Conservation (phyloP, 2,329 filamentous ascomycete species). For the Phyllosticta citriasiana region DNA sequence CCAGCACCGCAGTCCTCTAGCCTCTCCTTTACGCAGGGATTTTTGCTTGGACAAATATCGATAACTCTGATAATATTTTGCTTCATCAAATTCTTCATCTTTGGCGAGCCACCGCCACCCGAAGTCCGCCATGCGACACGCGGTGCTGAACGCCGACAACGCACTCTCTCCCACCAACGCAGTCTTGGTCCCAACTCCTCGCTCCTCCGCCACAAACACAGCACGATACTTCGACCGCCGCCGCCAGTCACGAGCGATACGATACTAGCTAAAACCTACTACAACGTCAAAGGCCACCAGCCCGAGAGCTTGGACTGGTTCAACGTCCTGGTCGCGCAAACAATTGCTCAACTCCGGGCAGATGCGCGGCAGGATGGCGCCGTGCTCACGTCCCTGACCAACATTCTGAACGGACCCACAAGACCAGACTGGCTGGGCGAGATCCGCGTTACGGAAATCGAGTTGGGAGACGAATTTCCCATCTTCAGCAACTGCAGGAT, state of each 20-base stretch:
- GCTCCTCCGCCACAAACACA: conserved; percentile 32
- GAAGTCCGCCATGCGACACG: conserved; percentile 69
- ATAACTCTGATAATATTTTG: conserved; percentile 83
- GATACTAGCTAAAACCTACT: conserved; percentile 94
- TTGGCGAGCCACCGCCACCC: conserved; percentile 80
- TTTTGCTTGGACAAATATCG: conserved; percentile 86
- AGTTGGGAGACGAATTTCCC: conserved; percentile 90
- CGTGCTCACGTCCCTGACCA: conserved; percentile 75
- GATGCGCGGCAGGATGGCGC: conserved; percentile 88
- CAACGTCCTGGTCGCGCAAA: conserved; percentile 93
- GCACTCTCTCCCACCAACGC: conserved; percentile 57
- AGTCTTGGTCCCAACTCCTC: conserved; percentile 12
- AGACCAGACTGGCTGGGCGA: conserved; percentile 89
- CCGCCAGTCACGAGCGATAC: conserved; percentile 80
- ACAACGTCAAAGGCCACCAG: conserved; percentile 90
- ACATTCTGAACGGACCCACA: conserved; percentile 73
- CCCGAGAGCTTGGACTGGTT: conserved; percentile 98
- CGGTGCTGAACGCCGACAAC: conserved; percentile 62
- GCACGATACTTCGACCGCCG: conserved; percentile 39
- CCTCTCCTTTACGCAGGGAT: conserved; percentile 84
- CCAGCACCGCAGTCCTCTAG: conserved; percentile 33
- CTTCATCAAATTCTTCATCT: conserved; percentile 99
- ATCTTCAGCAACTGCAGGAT: conserved; percentile 98
- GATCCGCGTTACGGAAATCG: conserved; percentile 88
- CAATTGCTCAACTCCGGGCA: conserved; percentile 86